A percentile compares a stretch with the other conserved stretches of the same genome.
phyloP scores from a whole-genome alignment of 2,329 filamentous ascomycete genomes.

The Pseudocercospora pini-densiflorae region DNA sequence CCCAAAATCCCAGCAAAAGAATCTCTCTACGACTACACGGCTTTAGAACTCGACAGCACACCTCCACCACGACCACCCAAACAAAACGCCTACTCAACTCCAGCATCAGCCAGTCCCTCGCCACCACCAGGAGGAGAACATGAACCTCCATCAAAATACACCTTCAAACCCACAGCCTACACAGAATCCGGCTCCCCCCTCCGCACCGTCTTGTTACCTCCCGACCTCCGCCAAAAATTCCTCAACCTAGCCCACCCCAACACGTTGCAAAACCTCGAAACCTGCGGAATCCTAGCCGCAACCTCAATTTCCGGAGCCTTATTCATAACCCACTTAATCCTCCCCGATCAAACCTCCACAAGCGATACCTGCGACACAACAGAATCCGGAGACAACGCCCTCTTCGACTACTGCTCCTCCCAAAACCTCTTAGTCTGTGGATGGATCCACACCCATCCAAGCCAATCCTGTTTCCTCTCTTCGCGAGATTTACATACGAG shows the following conservation, averaged over 20 bases:
- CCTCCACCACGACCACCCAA: constrained; percentile 40
- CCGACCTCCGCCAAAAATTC: constrained; percentile 73
- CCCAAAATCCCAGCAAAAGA: constrained; percentile 39
- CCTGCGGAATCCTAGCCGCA: constrained; percentile 92
- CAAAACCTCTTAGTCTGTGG: constrained; percentile 85
- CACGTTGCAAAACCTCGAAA: constrained; percentile 82
- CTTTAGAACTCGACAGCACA: constrained; percentile 15
- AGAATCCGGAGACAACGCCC: constrained; percentile 69
- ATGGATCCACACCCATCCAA: constrained; percentile 98
- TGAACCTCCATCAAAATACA: constrained; percentile 64
- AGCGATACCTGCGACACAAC: constrained; percentile 94
- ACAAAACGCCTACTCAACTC: constrained; percentile 23
- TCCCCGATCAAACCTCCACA: constrained; percentile 88
- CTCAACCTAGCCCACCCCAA: constrained; percentile 75
- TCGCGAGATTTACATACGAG: constrained; percentile 93
- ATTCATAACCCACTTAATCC: constrained; percentile 85
- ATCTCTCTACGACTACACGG: constrained; percentile 25
- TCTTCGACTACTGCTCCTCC: constrained; percentile 87
- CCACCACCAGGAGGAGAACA: constrained; percentile 30
- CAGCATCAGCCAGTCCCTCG: constrained; percentile 33
- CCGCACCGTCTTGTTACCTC: constrained; percentile 84
- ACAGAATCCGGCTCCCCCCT: constrained; percentile 88
- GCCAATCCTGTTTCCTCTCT: constrained; percentile 97
- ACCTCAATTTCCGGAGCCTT: constrained; percentile 90
- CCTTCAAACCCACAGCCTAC: constrained; percentile 82